Evolutionary conservation across 805 yeast species (phyloP), one percentile per base, ranked within the genome.

Genomic region (Yarrowia sp.): DNA sequence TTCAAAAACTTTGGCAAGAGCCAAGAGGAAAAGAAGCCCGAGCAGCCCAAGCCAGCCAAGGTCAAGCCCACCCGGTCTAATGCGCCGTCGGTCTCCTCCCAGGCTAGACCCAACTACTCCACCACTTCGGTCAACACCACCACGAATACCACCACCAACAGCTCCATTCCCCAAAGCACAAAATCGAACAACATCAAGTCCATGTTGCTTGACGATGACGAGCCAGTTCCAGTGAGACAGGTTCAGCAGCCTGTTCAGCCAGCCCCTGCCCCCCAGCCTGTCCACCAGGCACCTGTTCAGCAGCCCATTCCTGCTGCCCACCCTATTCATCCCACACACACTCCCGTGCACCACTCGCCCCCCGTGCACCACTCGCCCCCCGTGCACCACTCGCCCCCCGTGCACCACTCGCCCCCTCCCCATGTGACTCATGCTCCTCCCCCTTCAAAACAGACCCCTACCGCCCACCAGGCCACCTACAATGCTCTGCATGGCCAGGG

Each of bases 381-480:
- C 42, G 56, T 50, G 15, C 56, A 50, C 9, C 9, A 50, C 56
- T 50, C 40, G 40, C n/a, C 39, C 55, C 55, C 34, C 24, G 55
- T 50, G 40, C 17, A 40, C 9, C 60, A 55, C 38, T 20, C 46
- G 12, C 61, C 61, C 4, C 61, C 61, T 30, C 61, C 61, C 12
- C 58, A 52, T 19, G 58, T 52, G 58, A 52, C 58, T 7, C 46
- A 39, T 8, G 61, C 61, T 15, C 46, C 61, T 1, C 19, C 61
- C 2, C 46, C 44, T 24, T 13, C 61, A 10, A 55, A 55, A n/a
- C 55, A 46, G 43, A 47, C 55, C n/a, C 46, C 53, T 24, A 47
- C 55, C 43, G 46, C 55, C 34, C 66, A 61, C 66, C 53, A 61
- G 55, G 55, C 66, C 36, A 61, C 66, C 24, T 61, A 61, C 55